Base-by-base conservation (phyloP, 164 flowering plant species). In the Cinnamomum micranthum region DNA sequence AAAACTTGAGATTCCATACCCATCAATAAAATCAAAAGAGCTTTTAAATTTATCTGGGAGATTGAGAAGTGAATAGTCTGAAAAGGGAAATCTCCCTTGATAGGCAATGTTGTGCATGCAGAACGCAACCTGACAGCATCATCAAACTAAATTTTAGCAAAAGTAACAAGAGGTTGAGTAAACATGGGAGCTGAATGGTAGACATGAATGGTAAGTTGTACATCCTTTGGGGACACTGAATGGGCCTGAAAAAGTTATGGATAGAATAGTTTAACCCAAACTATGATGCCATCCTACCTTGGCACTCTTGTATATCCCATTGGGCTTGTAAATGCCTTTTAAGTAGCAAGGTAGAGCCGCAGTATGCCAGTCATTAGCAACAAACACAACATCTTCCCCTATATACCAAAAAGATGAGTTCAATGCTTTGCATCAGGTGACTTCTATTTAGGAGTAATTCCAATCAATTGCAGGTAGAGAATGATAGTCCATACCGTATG, bases 91-190 rank as follows among this genome's bases (percentile, higher is more conserved):
- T 87, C 98, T 87, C 11, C 98, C 98, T 80, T 94, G 98, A 84
- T 94, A 94, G 65, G 96, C 88, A 52, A 89, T 87, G 83, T 92
- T 92, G 85, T 90, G 97, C 72, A 92, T 92, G 87, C 94, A 92
- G 76, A 87, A 90, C 55, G 80, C 94, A 75, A 89, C 97, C 94
- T 92, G 78, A 19, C 10, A 3, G 9, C 22, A 79, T 78, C 25
- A 60, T 22, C 65, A 65, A 74, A 58, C 47, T 65, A 27, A 70
- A 50, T 64, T 0, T 68, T 52, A 69, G 71, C 64, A 24, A 14
- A 41, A 47, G 5, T 1, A 69, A 41, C 5, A 28, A 17, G 52
- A 47, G 2, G 17, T 69, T 19, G 25, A 55, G 60, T 55, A 55
- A 15, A 17, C 60, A 55, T 15, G 47, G 47, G 20, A 55, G n/a